A percentile compares a stretch with the other conserved stretches of the same genome.
These are phyloP conservation scores for Tilletia indica DNA, from an alignment of 1,284 basidiomycete genomes.

Conservation along the genomic window DNA sequence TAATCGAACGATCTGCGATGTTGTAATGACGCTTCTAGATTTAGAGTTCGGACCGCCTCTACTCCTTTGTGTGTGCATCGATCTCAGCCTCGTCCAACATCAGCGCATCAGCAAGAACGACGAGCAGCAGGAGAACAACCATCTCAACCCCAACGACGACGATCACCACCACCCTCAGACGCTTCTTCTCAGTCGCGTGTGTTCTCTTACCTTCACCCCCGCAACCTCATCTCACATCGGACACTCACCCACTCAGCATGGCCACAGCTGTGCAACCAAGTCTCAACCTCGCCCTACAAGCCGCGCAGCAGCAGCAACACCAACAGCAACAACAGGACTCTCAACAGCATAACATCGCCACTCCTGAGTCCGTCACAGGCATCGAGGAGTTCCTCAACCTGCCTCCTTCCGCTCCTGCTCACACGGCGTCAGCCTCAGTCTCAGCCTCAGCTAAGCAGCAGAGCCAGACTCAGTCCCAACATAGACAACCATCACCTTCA, in stretches of 20 bases:
- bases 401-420: background rate
- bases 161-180: background rate
- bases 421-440: background rate
- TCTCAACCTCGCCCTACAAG: background rate
- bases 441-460: too few species aligned
- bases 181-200: background rate
- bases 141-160: background rate
- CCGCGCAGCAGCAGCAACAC: slow-evolving; percentile 6
- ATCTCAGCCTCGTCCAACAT: too few species aligned
- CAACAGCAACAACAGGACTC: background rate
- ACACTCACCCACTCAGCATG: background rate
- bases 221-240: background rate
- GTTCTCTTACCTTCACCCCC: background rate
- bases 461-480: too few species aligned
- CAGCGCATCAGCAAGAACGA: background rate
- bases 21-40: too few species aligned
- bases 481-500: too few species aligned
- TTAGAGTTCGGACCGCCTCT: too few species aligned
- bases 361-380: background rate
- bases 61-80: too few species aligned
- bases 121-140: background rate
- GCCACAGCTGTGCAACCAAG: slow-evolving; percentile 11
- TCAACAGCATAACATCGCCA: background rate
- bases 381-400: slow-evolving; percentile 15
- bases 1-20: too few species aligned